Percentiles rank a stretch among this genome's conserved stretches.
Evolutionary conservation across 805 yeast species (phyloP).

Genomic region (Kodamaea neixiangensis): DNA sequence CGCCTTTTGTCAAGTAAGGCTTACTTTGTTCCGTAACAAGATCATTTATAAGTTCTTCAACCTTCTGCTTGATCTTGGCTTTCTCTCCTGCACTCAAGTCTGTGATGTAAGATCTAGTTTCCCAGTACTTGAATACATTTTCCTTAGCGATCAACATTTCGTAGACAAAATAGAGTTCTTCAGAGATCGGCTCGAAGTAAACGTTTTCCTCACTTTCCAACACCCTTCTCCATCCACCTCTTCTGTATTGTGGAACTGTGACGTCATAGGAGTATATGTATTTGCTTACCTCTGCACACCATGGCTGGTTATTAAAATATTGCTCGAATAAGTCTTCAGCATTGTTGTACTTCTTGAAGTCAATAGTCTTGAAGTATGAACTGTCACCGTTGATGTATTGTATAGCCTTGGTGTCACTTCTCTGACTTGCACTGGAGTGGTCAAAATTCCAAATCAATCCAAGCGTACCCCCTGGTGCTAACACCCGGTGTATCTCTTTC

Average conservation of each 20-base stretch:
- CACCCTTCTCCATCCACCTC: conserved; percentile 46
- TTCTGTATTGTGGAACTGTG: conserved; percentile 59
- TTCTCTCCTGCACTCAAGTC: conserved; percentile 40
- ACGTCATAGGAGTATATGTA: conserved; percentile 37
- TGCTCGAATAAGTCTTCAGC: conserved; percentile 15
- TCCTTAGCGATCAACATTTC: conserved; percentile 32
- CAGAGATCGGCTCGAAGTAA: conserved; percentile 33
- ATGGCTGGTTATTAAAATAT: conserved; percentile 26
- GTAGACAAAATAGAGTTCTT: conserved; percentile 34
- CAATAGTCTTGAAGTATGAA: conserved; percentile 3
- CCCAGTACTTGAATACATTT: conserved; percentile 51
- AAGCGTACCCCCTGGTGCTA: conserved; percentile 48
- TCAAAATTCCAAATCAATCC: conserved; percentile 66
- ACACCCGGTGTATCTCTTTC: conserved; percentile 51
- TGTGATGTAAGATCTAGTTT: conserved; percentile 56
- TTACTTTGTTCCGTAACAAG: conserved; percentile 1
- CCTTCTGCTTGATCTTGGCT: conserved; percentile 25
- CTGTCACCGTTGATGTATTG: conserved; percentile 11
- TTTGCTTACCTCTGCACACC: conserved; percentile 41
- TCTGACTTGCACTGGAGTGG: conserved; percentile 17
- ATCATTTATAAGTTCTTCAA: conserved; percentile 30
- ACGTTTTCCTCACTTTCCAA: conserved; percentile 28
- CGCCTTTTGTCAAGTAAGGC: conserved; percentile 5
- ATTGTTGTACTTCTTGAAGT: conserved; percentile 5
- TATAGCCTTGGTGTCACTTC: background rate